Evolutionary conservation across 257 asterid genomes (phyloP).

Genomic region (Solanum ossicruentum): DNA sequence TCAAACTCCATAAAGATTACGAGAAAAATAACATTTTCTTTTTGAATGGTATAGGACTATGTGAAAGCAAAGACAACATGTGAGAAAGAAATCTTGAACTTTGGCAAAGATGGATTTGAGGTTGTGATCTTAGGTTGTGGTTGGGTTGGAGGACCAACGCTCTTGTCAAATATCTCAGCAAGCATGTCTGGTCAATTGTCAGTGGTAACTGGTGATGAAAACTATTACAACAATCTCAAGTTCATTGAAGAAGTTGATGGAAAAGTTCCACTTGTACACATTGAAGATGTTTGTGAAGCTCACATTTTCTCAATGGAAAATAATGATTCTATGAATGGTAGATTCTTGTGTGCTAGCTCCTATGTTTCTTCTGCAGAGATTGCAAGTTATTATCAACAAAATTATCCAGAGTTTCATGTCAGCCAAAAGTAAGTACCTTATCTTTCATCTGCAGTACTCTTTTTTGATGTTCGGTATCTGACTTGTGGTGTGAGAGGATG

Average conservation of each 20-base stretch:
- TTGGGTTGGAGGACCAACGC: constrained; percentile 3
- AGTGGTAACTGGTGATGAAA: neutral
- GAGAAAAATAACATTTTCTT: neutral
- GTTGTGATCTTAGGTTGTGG: constrained; percentile 8
- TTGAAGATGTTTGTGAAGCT: constrained; percentile 23
- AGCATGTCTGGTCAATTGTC: neutral
- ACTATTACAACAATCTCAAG: neutral
- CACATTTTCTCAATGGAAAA: constrained; percentile 18
- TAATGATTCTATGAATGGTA: neutral
- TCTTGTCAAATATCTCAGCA: neutral
- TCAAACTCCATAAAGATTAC: neutral
- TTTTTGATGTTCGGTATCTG: neutral
- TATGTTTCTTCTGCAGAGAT: constrained; percentile 7
- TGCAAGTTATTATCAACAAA: constrained; percentile 11
- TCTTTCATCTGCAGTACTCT: neutral
- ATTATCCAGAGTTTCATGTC: constrained; percentile 1
- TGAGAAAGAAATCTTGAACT: constrained; percentile 7
- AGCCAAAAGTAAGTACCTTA: neutral
- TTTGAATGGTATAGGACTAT: constrained; percentile 5
- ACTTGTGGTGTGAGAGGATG: too few relatives aligned
- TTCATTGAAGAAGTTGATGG: constrained; percentile 18
- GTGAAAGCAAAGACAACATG: constrained; percentile 2
- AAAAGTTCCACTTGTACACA: constrained; percentile 11
- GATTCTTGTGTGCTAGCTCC: constrained; percentile 14
- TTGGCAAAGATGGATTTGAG: neutral